Evolutionary conservation across 164 flowering plant species (phyloP), one percentile per base, ranked within the genome.

Genomic region (Umbellularia californica): DNA sequence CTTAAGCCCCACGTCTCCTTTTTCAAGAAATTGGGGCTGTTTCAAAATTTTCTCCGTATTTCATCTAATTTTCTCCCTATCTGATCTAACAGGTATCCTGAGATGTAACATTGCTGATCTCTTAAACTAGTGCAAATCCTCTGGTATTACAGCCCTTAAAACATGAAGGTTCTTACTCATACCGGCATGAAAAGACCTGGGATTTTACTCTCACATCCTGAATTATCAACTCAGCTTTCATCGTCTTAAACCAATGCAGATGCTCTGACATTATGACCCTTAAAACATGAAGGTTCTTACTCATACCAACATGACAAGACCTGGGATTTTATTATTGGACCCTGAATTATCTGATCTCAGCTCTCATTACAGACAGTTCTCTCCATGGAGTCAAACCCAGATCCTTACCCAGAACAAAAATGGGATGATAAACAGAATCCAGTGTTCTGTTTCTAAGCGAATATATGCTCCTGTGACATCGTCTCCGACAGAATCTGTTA

Each of bases 141-240:
- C 55, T 51, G 62, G 72, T 50, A 33, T 58, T 70, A 24, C 55
- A 67, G 35, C 67, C 35, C 30, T 24, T 47, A 19, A 50, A 52
- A 75, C 74, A 92, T 92, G 94, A 90, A 81, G 79, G 72, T 85
- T 47, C 65, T 83, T 75, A 75, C 83, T 77, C 82, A 74, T 77
- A 70, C 76, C 58, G 79, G 86, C 75, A 70, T 89, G 41, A 69
- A 83, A 67, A 89, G 84, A 75, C 90, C 92, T 41, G 80, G 85
- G 72, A 78, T 87, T 75, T 80, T 86, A 75, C 82, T 90, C 65
- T 77, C 83, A 2, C 85, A 87, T 65, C 75, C 85, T 35, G 88
- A 90, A 71, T 71, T 86, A 62, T 85, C 90, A n/a, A 69, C 78
- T 84, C 62, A 35, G 76, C 20, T 77, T 77, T 30, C 33, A 30